Evolutionary conservation across 768 basidiomycete species (phyloP), one percentile per base, ranked within the genome.

Genomic region (Coprinopsis strossmayeri): DNA sequence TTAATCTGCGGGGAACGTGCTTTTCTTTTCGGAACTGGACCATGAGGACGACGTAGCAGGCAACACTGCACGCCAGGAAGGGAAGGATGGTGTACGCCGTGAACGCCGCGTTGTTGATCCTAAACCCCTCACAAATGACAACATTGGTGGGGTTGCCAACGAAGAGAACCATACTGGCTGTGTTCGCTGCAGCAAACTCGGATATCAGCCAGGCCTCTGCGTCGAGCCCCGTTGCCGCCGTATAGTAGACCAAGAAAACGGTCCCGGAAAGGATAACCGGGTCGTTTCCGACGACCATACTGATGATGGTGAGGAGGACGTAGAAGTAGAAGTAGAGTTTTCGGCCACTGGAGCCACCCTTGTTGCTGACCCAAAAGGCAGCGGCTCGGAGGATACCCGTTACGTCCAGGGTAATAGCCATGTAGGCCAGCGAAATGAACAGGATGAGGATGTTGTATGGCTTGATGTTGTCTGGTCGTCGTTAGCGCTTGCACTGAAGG

Each of bases 81-180:
- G 92, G 91, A 11, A 94, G 68, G 42, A 89, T 84, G 13, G 86
- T 79, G 65, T 91, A 91, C 0, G 84, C 87, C 0, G 87, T 88
- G 65, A 87, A 93, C 0, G 80, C 78, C 7, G 78, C 76, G 53
- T 89, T 88, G 42, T 86, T 84, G 39, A 95, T 73, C 3, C 69
- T 60, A 61, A 96, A 92, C 0, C 91, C 90, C 46, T 90, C 91
- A 43, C 90, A 87, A 20, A 96, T 81, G 40, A 98, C 87, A 18
- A 96, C 83, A 58, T 97, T 98, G 1, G 95, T 98, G 1, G 90
- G 91, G 60, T 97, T 98, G 0, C 87, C 87, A 1, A 91, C 84
- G 42, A 96, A 90, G 0, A 82, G 61, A 20, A 78, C 77, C 76
- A 83, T 81, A 54, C 78, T 81, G 5, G 81, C 86, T 7, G 87